Base-by-base conservation (phyloP, 2,329 filamentous ascomycete species). In the Claviceps sorghi region DNA sequence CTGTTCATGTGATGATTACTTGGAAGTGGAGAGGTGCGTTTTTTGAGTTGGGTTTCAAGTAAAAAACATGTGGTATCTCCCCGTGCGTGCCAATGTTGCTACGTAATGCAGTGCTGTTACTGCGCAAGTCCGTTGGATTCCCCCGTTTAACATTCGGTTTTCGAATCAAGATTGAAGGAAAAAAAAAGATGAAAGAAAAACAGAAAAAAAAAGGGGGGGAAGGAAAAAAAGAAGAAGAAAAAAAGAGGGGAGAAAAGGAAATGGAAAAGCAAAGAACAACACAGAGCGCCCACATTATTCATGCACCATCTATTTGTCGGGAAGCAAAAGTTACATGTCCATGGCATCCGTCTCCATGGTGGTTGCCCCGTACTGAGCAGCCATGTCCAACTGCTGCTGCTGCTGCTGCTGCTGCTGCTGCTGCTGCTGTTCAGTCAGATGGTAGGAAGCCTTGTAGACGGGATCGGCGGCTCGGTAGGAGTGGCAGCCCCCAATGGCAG, bases 391-490 rank as follows among this genome's bases (percentile, higher is more conserved):
- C 63, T 77, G 63, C 64, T 72, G 67, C 63, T 77, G 72, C 60
- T 75, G 74, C 45, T 48, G 15, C 63, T 77, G 72, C 60, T 75
- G 74, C 45, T 48, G 15, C n/a, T n/a, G n/a, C n/a, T n/a, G n/a
- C 40, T 40, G 38, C 40, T 52, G 69, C 67, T 53, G 69, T 67
- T 64, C 65, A 76, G 54, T 67, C 73, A 0, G 65, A 26, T 26
- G 26, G 58, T 2, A 38, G 17, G 5, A n/a, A 6, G 65, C 63
- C 50, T 65, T 75, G 64, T 88, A 88, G n/a, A 83, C 83, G 0
- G 85, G 84, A 57, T 88, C 84, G 2, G 77, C 81, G 0, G 82
- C 75, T 11, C 72, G 72, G 17, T 69, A 75, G 67, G 83, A 83
- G 21, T 58, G 58, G 22, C 60, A 62, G 5, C 61, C 64, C 48